Conservation (phyloP, 306 rosid genomes). For the Corylus avellana region DNA sequence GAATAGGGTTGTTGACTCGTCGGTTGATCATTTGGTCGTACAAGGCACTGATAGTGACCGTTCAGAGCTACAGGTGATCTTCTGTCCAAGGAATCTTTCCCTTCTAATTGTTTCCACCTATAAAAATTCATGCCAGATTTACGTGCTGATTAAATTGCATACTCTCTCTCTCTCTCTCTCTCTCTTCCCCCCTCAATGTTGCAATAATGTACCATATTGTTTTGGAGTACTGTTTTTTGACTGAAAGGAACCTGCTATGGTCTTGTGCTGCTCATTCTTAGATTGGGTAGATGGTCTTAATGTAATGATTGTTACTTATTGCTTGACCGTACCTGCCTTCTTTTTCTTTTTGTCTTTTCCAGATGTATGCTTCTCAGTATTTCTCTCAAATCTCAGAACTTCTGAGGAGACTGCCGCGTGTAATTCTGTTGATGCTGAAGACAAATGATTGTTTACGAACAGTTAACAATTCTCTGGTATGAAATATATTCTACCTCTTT, state of each 20-base stretch:
- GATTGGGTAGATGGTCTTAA: slow-evolving; percentile 15
- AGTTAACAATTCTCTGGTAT: slow-evolving; percentile 87
- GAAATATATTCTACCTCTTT: slow-evolving; percentile 17
- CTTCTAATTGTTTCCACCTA: not conserved
- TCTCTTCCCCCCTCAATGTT: not conserved
- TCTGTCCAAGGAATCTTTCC: slow-evolving; percentile 2
- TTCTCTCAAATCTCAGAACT: slow-evolving; percentile 91
- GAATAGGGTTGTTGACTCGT: slow-evolving; percentile 76
- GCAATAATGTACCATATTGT: not conserved
- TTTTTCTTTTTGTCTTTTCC: slow-evolving; percentile 40
- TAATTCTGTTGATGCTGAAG: slow-evolving; percentile 90
- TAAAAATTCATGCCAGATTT: not conserved
- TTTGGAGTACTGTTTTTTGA: not conserved
- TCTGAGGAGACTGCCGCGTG: slow-evolving; percentile 87
- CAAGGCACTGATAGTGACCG: slow-evolving; percentile 66
- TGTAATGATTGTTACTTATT: not conserved
- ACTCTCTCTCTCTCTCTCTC: slow-evolving; percentile 9
- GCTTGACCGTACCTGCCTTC: slow-evolving; percentile 17
- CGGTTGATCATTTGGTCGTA: slow-evolving; percentile 89
- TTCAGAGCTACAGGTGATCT: slow-evolving; percentile 88
- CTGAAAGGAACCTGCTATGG: slow-evolving; percentile 9
- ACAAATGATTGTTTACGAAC: slow-evolving; percentile 95
- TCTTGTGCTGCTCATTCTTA: not conserved
- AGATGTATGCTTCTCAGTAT: slow-evolving; percentile 96
- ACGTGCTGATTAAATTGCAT: slow-evolving; percentile 12